These are phyloP conservation scores for Capsicum baccatum DNA, from an alignment of 257 asterid genomes.

Conservation along the genomic window DNA sequence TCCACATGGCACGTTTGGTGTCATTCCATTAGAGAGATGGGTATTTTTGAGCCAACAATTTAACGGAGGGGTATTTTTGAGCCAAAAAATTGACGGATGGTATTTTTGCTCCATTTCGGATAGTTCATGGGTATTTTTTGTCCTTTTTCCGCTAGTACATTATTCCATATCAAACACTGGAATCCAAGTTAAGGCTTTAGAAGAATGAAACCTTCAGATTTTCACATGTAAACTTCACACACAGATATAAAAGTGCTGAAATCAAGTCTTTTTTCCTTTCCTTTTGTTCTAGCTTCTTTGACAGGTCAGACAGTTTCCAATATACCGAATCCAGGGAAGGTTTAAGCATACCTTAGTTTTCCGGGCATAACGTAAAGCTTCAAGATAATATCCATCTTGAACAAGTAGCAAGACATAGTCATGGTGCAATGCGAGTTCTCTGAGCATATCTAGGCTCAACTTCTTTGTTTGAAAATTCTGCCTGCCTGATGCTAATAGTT, in stretches of 20 bases:
- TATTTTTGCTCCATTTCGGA: no score
- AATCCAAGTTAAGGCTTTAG: background rate
- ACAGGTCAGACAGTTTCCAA: background rate
- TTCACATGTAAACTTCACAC: background rate
- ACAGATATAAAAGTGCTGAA: background rate
- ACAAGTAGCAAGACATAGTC: constrained; percentile 81
- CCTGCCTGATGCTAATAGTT: constrained; percentile 80
- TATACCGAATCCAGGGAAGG: background rate
- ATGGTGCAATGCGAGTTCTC: constrained; percentile 77
- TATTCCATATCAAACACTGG: background rate
- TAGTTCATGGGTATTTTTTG: no score
- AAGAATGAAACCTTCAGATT: constrained; percentile 6
- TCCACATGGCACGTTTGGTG: no score
- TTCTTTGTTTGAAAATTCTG: constrained; percentile 70
- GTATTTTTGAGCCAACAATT: no score
- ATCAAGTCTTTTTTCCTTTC: background rate
- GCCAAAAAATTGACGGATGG: no score
- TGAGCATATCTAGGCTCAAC: constrained; percentile 85
- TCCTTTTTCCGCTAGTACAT: background rate
- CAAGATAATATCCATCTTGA: constrained; percentile 90
- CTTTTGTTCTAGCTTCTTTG: background rate
- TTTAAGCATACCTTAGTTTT: constrained; percentile 66
- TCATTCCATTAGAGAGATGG: no score
- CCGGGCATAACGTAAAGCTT: constrained; percentile 90
- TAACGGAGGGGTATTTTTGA: no score